Evolutionary conservation across 179 eudicot genomes (phyloP).

Genomic region (Beta lomatogona): DNA sequence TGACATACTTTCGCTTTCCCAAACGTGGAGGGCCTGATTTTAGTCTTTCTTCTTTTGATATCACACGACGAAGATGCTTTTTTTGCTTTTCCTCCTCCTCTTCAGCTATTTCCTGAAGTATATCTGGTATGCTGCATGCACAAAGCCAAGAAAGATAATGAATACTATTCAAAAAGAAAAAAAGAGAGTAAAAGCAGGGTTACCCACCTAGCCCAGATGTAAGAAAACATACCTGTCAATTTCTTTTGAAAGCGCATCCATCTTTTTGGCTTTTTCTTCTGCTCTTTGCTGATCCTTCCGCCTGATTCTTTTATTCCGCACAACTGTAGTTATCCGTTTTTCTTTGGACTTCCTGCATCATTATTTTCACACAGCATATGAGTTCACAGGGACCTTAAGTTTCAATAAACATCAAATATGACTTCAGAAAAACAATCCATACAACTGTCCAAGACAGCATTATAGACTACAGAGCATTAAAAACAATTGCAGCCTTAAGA

Average conservation of each 20-base stretch:
- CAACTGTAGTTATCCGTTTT: constrained; percentile 72
- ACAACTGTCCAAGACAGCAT: background rate
- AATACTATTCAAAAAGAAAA: background rate
- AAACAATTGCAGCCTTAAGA: constrained; percentile 6
- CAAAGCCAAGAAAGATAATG: constrained; percentile 24
- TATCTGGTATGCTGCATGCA: constrained; percentile 64
- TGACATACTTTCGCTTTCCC: constrained; percentile 81
- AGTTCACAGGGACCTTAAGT: background rate
- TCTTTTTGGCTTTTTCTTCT: constrained; percentile 62
- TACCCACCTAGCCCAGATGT: background rate
- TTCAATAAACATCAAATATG: background rate
- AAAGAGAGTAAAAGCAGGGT: background rate
- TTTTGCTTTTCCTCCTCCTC: constrained; percentile 84
- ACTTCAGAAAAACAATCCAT: background rate
- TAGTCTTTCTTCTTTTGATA: constrained; percentile 76
- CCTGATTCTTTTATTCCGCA: constrained; percentile 66
- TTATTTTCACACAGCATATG: background rate
- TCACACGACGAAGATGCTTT: constrained; percentile 61
- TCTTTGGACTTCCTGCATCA: constrained; percentile 54
- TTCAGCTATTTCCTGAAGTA: constrained; percentile 73
- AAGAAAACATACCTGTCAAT: constrained; percentile 63
- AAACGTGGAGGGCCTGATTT: constrained; percentile 80
- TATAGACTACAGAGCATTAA: background rate
- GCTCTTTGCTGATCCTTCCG: constrained; percentile 59
- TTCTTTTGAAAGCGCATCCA: constrained; percentile 59